These are phyloP conservation scores for Backusella sp. DNA, from an alignment of 192 early-diverging fungal genomes.

Conservation along the genomic window DNA sequence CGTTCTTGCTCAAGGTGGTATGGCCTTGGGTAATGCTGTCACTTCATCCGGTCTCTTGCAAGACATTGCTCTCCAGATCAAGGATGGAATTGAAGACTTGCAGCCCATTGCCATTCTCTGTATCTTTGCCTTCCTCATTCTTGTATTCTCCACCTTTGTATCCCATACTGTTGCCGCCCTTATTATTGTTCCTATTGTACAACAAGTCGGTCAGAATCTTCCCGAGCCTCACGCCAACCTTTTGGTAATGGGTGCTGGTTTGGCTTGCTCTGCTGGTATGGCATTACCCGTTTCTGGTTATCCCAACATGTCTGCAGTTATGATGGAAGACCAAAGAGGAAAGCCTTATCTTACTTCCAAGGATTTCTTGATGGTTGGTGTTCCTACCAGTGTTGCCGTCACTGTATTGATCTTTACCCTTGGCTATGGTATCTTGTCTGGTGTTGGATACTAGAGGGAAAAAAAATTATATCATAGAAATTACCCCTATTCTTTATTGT, in stretches of 20 bases:
- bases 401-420: slow-evolving; percentile 56
- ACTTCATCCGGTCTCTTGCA: slow-evolving; percentile 66
- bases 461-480: slow-evolving; percentile 20
- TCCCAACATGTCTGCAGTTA: slow-evolving; percentile 79
- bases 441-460: slow-evolving; percentile 30
- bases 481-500: slow-evolving; percentile 11
- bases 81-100: slow-evolving; percentile 50
- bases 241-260: slow-evolving; percentile 70
- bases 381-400: slow-evolving; percentile 54
- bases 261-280: slow-evolving; percentile 41
- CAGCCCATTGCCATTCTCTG: slow-evolving; percentile 54
- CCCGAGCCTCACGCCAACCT: slow-evolving; percentile 65
- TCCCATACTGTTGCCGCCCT: slow-evolving; percentile 78
- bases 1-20: slow-evolving; percentile 77
- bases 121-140: slow-evolving; percentile 61
- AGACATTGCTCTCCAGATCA: slow-evolving; percentile 58
- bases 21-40: slow-evolving; percentile 73
- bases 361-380: slow-evolving; percentile 68
- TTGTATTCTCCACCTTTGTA: slow-evolving; percentile 74
- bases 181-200: slow-evolving; percentile 74
- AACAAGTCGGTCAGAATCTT: slow-evolving; percentile 64
- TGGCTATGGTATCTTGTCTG: slow-evolving; percentile 62
- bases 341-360: slow-evolving; percentile 59
- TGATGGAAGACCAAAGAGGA: slow-evolving; percentile 64
- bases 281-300: slow-evolving; percentile 71